phyloP scores from a whole-genome alignment of 192 early-diverging fungal species.

The Linnemannia schmuckeri region DNA sequence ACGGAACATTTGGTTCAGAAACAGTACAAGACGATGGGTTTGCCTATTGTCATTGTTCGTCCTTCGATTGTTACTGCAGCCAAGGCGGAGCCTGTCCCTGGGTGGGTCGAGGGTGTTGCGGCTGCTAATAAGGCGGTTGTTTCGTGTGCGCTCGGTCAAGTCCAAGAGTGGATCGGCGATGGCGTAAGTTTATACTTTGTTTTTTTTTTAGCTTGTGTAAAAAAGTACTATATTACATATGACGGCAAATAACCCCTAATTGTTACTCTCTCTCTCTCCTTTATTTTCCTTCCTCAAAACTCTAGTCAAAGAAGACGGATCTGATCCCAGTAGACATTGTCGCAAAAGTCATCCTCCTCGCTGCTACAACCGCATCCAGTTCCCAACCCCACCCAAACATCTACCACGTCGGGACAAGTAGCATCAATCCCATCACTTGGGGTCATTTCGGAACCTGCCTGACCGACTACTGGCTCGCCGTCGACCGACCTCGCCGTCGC shows the following conservation, averaged over 20 bases:
- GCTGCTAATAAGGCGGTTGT: slow-evolving; percentile 49
- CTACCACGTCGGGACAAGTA: slow-evolving; percentile 43
- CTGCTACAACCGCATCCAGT: slow-evolving; percentile 38
- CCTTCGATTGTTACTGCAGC: slow-evolving; percentile 51
- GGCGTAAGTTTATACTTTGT: neutral
- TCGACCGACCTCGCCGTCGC: slow-evolving; percentile 33
- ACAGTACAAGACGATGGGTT: slow-evolving; percentile 38
- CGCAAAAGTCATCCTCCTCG: slow-evolving; percentile 44
- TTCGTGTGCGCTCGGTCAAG: slow-evolving; percentile 44
- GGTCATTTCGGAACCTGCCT: slow-evolving; percentile 37
- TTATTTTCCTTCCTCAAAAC: neutral
- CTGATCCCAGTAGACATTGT: slow-evolving; percentile 51
- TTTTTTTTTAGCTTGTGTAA: neutral
- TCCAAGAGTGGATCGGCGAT: slow-evolving; percentile 50
- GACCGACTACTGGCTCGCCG: slow-evolving; percentile 34
- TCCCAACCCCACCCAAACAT: slow-evolving; percentile 17
- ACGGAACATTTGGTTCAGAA: slow-evolving; percentile 63
- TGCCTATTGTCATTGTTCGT: slow-evolving; percentile 53
- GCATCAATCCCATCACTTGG: slow-evolving; percentile 50
- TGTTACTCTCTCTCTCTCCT: neutral
- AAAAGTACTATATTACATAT: no score
- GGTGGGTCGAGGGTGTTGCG: slow-evolving; percentile 49
- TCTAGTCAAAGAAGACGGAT: slow-evolving; percentile 31
- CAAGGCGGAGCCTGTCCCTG: slow-evolving; percentile 33
- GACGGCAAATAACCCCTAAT: neutral